Conservation (phyloP, 345 rosid species). For the Orychophragmus violaceus region DNA sequence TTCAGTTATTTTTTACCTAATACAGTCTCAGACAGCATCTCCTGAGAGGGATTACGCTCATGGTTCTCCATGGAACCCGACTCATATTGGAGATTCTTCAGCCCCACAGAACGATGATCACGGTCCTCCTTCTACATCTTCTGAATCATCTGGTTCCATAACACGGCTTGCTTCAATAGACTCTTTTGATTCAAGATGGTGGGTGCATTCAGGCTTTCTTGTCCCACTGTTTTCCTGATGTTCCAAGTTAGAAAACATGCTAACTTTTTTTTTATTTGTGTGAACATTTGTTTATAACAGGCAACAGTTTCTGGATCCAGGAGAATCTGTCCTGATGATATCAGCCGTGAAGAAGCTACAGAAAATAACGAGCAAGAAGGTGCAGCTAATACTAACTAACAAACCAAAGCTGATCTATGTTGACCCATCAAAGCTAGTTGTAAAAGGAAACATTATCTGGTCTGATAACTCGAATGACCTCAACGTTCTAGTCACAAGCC, state of each 20-base stretch:
- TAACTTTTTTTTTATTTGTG: not conserved
- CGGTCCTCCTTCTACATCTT: slow-evolving; percentile 35
- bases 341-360: slow-evolving; percentile 89
- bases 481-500: slow-evolving; percentile 67
- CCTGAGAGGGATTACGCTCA: slow-evolving; percentile 50
- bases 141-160: slow-evolving; percentile 62
- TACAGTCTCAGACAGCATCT: slow-evolving; percentile 32
- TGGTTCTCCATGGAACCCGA: slow-evolving; percentile 75
- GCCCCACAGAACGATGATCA: slow-evolving; percentile 50
- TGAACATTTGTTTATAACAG: slow-evolving; percentile 34
- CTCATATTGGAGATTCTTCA: slow-evolving; percentile 61
- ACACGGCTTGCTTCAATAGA: slow-evolving; percentile 96
- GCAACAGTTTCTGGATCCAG: slow-evolving; percentile 96
- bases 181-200: slow-evolving; percentile 99
- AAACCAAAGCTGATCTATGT: slow-evolving; percentile 91
- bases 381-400: slow-evolving; percentile 95
- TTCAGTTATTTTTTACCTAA: not conserved
- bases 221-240: not conserved
- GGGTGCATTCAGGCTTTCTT: slow-evolving; percentile 31
- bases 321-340: slow-evolving; percentile 94
- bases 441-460: slow-evolving; percentile 85
- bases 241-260: not conserved
- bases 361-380: slow-evolving; percentile 92
- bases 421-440: slow-evolving; percentile 73
- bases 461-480: slow-evolving; percentile 89